Conservation (phyloP, 345 rosid species). For the Rhodomyrtus tomentosa region DNA sequence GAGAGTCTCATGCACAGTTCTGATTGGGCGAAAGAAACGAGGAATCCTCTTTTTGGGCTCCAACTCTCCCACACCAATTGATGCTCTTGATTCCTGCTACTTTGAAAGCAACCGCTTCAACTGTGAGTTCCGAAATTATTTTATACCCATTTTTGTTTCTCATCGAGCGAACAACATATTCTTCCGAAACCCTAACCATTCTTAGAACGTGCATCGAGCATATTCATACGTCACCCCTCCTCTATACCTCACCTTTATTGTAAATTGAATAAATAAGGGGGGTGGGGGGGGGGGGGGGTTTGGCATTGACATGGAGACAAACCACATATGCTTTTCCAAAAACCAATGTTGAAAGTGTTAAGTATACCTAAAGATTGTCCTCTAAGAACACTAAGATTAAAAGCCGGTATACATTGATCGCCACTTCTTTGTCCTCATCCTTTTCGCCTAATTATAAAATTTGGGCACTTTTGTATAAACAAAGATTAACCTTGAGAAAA, state of each 20-base stretch:
- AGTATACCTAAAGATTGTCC: neutral
- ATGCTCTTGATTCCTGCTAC: neutral
- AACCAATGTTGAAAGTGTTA: neutral
- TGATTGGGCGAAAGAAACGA: neutral
- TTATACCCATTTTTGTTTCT: neutral
- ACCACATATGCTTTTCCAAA: neutral
- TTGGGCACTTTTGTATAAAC: neutral
- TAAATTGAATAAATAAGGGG: neutral
- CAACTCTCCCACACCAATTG: neutral
- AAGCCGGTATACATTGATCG: neutral
- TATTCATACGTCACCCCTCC: neutral
- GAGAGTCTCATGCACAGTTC: fast-evolving
- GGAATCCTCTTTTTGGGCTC: neutral
- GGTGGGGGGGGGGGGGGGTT: too few relatives aligned
- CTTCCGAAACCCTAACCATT: neutral
- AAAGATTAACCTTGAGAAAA: neutral
- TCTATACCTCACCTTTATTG: neutral
- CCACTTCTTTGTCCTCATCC: neutral
- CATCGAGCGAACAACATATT: fast-evolving
- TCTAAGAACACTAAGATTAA: neutral
- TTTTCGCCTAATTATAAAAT: neutral
- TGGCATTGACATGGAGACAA: neutral
- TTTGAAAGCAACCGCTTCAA: neutral
- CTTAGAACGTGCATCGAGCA: neutral
- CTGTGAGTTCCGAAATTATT: neutral